These are phyloP conservation scores for Neonectria coccinea DNA, from an alignment of 2,329 filamentous ascomycete species.

Conservation along the genomic window DNA sequence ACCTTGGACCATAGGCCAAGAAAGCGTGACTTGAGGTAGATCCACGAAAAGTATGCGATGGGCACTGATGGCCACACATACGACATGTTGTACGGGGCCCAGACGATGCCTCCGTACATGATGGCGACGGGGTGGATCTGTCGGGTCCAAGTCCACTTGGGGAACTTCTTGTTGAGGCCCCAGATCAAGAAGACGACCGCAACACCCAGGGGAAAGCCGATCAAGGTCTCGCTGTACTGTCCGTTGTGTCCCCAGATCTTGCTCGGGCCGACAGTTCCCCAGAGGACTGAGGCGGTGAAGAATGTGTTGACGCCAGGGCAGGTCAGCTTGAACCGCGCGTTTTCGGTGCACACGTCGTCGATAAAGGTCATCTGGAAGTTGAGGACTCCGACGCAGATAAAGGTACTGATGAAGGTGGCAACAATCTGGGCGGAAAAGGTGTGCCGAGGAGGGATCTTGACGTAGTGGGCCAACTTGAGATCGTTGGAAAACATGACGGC, in stretches of 20 bases:
- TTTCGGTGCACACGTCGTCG: slow-evolving; percentile 59
- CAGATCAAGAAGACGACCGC: slow-evolving; percentile 58
- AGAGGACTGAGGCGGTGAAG: slow-evolving; percentile 67
- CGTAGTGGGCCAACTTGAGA: slow-evolving; percentile 64
- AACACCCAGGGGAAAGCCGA: slow-evolving; percentile 64
- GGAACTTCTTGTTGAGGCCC: slow-evolving; percentile 54
- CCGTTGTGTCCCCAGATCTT: slow-evolving; percentile 63
- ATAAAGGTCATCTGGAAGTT: slow-evolving; percentile 64
- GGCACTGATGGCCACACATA: slow-evolving; percentile 65
- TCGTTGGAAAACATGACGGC: slow-evolving; percentile 64
- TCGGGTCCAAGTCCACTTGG: slow-evolving; percentile 54
- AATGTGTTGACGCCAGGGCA: slow-evolving; percentile 67
- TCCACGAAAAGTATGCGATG: slow-evolving; percentile 64
- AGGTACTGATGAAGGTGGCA: slow-evolving; percentile 65
- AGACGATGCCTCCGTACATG: slow-evolving; percentile 59
- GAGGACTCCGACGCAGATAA: slow-evolving; percentile 62
- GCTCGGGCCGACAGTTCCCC: slow-evolving; percentile 65
- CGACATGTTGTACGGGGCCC: slow-evolving; percentile 63
- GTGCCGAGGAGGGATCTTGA: slow-evolving; percentile 71
- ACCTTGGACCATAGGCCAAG: slow-evolving; percentile 65
- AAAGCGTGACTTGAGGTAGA: slow-evolving; percentile 62
- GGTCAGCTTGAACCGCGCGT: slow-evolving; percentile 61
- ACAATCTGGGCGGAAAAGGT: slow-evolving; percentile 70
- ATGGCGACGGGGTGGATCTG: slow-evolving; percentile 63
- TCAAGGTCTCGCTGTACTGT: slow-evolving; percentile 60